Evolutionary conservation across 495 filamentous ascomycete species (phyloP), one percentile per base, ranked within the genome.

Genomic region (Daldinia vernicosa): DNA sequence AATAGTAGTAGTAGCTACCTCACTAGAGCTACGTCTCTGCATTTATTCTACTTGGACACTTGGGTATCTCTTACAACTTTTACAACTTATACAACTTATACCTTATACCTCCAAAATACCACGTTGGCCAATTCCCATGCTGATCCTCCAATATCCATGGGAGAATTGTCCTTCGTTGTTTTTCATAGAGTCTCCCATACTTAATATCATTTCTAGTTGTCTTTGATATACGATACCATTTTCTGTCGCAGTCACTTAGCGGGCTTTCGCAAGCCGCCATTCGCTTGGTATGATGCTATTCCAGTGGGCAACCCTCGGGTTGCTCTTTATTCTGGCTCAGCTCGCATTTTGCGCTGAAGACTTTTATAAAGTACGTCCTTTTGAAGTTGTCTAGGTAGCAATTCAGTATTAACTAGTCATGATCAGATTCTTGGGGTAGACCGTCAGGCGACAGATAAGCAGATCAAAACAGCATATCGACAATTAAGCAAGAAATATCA

Each of bases 401-500:
- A 71, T 56, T 8, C 24, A 7, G 32, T 63, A n/a, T 72, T 72
- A 30, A 74, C 54, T 24, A 52, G 22, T 56, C 7, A 24, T 50
- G 39, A 26, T 69, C 11, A 92, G 86, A 84, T 96, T 47, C 88
- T 99, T 33, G 93, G 91, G 54, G 78, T 99, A 74, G 85, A 91
- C 76, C 93, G 90, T 77, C 84, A 88, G 22, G 95, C 95, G 3
- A 91, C 88, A 14, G 95, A 97, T 54, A 89, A 88, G 72, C 93
- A 98, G 76, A 94, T 99, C 81, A 99, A 98, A 81, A 89, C 91
- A n/a, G 96, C 95, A 35, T 99, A 99, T 80, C 88, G 93, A 55
- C 91, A 88, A 54, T 82, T 98, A 4, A 95, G 92, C 85, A 98
- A 98, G 81, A 97, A 97, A 81, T 97, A 86, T 79, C 95, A 99